Evolutionary conservation across 1,284 basidiomycete genomes (phyloP), one percentile per base, ranked within the genome.

Genomic region (Flammula alnicola): DNA sequence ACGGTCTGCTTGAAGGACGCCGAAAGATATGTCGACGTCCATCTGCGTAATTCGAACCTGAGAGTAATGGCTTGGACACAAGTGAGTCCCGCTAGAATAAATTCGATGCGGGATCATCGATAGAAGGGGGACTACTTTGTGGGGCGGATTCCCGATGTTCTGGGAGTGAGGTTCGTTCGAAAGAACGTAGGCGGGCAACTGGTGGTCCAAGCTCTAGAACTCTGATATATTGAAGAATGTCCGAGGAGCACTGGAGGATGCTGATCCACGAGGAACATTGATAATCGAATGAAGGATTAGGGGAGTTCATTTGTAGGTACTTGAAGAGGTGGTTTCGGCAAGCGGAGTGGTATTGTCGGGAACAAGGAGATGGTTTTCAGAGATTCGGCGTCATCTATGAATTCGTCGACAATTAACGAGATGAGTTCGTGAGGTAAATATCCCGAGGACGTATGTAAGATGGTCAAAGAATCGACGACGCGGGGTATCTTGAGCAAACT

Each of bases 181-280:
- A 49, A 12, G 38, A 31, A n/a, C 32, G 27, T 4, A 51, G 41
- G 1, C 41, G 55, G 20, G 51, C 48, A 7, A 56, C 33, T 4
- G 55, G 51, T 23, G 55, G 55, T 9, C 55, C 55, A 9, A 56
- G 42, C 30, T 56, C 55, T 8, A 56, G 41, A 6, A 40, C 47
- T 10, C 45, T 45, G 2, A 56, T 26, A 29, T 48, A 45, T n/a
- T 49, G 49, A 17, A 51, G 43, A 11, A 56, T n/a, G 3, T 44
- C 49, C 5, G 44, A 14, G 17, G 51, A 51, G 3, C 22, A 14
- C 22, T 31, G 22, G 33, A 54, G 23, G 12, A 54, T 36, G 1
- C 35, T 27, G 14, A 16, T 26, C 51, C 49, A 56, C 19, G 46
- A 38, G 6, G 22, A 19, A 29, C 49, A 53, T 51, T 54, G 50